phyloP scores from a whole-genome alignment of 148 eudicot genomes.

The Chenopodium quinoa region DNA sequence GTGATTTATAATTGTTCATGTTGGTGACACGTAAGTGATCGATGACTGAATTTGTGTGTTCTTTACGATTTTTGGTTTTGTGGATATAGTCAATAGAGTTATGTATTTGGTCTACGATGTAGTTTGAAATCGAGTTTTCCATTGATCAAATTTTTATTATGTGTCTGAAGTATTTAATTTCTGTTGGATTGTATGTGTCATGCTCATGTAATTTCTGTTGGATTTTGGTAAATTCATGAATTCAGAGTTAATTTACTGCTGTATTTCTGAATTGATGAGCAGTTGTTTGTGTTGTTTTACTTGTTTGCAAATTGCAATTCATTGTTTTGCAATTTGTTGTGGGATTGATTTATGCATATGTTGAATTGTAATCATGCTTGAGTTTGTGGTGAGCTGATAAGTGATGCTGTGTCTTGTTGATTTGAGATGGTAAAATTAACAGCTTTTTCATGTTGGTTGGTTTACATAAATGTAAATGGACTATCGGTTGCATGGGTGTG shows the following conservation, averaged over 20 bases:
- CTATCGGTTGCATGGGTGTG: not conserved
- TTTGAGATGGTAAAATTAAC: not conserved
- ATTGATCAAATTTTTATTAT: conserved; percentile 5
- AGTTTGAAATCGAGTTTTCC: not conserved
- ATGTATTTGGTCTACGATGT: conserved; percentile 6
- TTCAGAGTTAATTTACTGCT: not conserved
- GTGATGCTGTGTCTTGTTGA: not conserved
- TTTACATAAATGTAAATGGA: conserved; percentile 1
- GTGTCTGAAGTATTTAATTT: conserved; percentile 14
- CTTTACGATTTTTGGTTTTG: conserved; percentile 7
- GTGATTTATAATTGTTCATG: conserved; percentile 30
- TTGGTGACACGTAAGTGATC: conserved; percentile 5
- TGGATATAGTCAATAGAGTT: conserved; percentile 13
- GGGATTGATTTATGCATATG: not conserved
- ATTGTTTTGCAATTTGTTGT: not conserved
- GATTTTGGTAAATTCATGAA: not conserved
- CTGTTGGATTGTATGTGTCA: not conserved
- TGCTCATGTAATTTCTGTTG: not conserved
- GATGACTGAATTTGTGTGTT: not conserved
- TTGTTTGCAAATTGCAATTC: not conserved
- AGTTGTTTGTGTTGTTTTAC: not conserved
- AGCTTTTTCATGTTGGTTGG: not conserved
- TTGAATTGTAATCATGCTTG: not conserved
- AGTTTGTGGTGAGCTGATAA: not conserved
- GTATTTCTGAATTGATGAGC: not conserved